Evolutionary conservation across 371 early-diverging fungal species (phyloP).

Genomic region (Rhizopus delemar): DNA sequence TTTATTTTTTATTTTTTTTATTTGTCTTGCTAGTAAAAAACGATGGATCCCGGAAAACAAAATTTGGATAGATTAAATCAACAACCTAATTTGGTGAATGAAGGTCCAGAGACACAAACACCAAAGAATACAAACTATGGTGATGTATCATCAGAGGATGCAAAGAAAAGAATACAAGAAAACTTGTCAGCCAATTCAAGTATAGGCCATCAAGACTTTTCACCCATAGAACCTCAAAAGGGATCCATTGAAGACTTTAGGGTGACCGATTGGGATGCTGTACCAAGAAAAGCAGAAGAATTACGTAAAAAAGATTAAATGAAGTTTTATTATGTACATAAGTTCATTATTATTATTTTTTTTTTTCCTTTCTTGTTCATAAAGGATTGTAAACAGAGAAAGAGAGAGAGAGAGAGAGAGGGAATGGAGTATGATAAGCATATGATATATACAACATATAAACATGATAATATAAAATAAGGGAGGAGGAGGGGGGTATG

Average conservation of each 20-base stretch:
- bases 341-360: background rate
- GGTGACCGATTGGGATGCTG: background rate
- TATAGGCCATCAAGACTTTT: background rate
- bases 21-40: background rate
- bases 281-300: background rate
- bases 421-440: background rate
- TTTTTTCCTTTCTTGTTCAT: background rate
- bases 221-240: background rate
- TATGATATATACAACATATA: background rate
- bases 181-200: background rate
- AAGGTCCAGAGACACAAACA: background rate
- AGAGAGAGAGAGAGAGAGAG: background rate
- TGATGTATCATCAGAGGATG: background rate
- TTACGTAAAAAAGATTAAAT: background rate
- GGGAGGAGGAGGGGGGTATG: background rate
- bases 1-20: too few species aligned
- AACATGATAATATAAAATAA: background rate
- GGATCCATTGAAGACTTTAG: background rate
- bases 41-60: background rate
- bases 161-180: background rate
- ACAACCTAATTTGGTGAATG: background rate
- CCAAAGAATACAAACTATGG: background rate
- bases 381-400: background rate
- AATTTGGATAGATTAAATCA: background rate
- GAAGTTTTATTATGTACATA: conserved; percentile 1